Conservation (phyloP, 2,329 filamentous ascomycete genomes). For the Anisogramma anomala region DNA sequence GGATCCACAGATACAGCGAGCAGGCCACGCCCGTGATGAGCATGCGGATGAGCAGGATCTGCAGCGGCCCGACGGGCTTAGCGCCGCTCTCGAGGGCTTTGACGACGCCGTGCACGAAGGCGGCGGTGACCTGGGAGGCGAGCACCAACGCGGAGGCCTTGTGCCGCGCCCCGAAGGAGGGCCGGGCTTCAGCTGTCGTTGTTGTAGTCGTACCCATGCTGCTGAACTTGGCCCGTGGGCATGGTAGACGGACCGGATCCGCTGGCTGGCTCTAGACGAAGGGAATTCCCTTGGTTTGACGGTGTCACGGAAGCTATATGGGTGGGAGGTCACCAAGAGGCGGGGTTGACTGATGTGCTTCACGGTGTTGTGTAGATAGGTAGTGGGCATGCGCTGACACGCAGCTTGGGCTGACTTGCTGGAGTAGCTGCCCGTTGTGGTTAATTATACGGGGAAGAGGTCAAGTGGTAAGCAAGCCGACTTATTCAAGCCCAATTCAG, state of each 20-base stretch:
- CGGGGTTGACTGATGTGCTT: too few relatives aligned
- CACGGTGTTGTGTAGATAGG: too few relatives aligned
- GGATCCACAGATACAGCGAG: slow-evolving; percentile 62
- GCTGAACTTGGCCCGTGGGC: not conserved
- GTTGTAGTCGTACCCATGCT: slow-evolving; percentile 5
- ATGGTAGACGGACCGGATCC: not conserved
- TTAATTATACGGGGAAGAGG: too few relatives aligned
- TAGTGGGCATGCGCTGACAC: too few relatives aligned
- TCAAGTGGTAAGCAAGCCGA: too few relatives aligned
- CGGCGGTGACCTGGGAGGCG: slow-evolving; percentile 10
- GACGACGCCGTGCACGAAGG: slow-evolving; percentile 7
- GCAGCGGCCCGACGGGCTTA: slow-evolving; percentile 5
- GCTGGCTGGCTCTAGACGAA: not conserved
- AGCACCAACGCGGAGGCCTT: slow-evolving; percentile 8
- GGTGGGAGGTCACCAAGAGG: too few relatives aligned
- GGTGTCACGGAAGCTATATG: too few relatives aligned
- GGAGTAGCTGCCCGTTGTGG: too few relatives aligned
- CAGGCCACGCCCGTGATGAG: slow-evolving; percentile 57
- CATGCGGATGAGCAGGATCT: slow-evolving; percentile 67
- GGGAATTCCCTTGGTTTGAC: too few relatives aligned
- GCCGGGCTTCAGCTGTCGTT: not conserved
- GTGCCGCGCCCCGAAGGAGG: slow-evolving; percentile 7
- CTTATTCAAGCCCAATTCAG: not conserved
- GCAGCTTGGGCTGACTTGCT: too few relatives aligned
- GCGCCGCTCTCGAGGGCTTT: slow-evolving; percentile 7